A percentile compares a stretch with the other conserved stretches of the same genome.
phyloP scores from a whole-genome alignment of 805 yeast species.

The Metschnikowia proteae region DNA sequence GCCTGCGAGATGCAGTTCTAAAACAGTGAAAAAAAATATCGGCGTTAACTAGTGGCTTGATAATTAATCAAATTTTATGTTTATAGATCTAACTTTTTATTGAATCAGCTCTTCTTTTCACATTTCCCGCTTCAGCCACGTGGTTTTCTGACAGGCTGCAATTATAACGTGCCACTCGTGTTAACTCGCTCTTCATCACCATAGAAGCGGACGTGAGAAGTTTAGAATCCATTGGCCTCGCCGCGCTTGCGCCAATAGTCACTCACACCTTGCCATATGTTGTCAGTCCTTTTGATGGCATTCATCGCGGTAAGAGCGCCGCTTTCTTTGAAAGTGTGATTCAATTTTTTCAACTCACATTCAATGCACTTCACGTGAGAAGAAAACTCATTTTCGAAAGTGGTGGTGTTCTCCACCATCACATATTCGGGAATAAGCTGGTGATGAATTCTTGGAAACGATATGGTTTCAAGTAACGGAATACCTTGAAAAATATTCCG shows the following conservation, averaged over 20 bases:
- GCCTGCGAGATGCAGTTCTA: background rate
- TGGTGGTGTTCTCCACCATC: conserved; percentile 54
- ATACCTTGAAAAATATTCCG: conserved; percentile 56
- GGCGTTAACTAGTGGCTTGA: background rate
- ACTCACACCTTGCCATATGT: conserved; percentile 65
- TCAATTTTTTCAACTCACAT: conserved; percentile 42
- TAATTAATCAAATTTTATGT: too few species aligned
- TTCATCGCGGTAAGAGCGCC: conserved; percentile 43
- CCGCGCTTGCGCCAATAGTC: conserved; percentile 92
- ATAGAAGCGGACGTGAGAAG: background rate
- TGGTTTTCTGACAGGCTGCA: background rate
- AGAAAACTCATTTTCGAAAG: conserved; percentile 29
- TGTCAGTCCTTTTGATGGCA: conserved; percentile 41
- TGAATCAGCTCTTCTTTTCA: too few species aligned
- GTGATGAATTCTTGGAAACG: conserved; percentile 84
- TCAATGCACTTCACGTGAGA: background rate
- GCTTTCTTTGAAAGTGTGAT: conserved; percentile 29
- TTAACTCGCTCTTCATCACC: too few species aligned
- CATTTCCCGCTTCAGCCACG: background rate
- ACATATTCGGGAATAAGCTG: conserved; percentile 75
- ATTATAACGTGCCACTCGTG: background rate
- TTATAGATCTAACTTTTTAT: too few species aligned
- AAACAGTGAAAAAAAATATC: background rate
- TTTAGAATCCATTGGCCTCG: conserved; percentile 59
- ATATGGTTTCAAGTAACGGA: conserved; percentile 62